Evolutionary conservation across 2,329 filamentous ascomycete species (phyloP).

Genomic region (Colletotrichum costaricense): DNA sequence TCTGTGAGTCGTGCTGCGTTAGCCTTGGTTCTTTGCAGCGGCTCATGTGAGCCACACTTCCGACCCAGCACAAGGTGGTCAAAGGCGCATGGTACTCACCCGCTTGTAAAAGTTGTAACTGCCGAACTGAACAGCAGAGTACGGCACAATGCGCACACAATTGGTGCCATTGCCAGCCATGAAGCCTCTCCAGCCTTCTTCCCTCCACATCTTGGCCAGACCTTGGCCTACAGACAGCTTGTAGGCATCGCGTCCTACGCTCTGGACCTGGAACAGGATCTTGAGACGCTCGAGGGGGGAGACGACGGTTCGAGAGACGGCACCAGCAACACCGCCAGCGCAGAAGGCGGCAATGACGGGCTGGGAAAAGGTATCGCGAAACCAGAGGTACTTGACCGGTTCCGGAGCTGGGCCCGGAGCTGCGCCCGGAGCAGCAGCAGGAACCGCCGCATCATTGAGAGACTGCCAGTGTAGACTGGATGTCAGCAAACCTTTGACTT

Average conservation of each 20-base stretch:
- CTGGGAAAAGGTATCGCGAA: constrained; percentile 73
- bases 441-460: constrained; percentile 16
- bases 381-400: constrained; percentile 38
- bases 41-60: neutral
- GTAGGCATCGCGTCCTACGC: constrained; percentile 89
- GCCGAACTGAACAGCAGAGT: constrained; percentile 97
- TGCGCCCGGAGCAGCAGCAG: constrained; percentile 7
- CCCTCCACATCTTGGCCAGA: constrained; percentile 92
- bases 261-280: constrained; percentile 98
- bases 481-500: neutral
- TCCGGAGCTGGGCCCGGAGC: neutral
- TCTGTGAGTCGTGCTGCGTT: constrained; percentile 45
- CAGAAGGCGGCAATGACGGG: constrained; percentile 93
- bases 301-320: constrained; percentile 97
- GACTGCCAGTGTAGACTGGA: neutral
- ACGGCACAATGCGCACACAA: constrained; percentile 97
- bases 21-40: constrained; percentile 8
- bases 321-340: constrained; percentile 92
- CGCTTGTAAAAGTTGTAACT: constrained; percentile 98
- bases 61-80: neutral
- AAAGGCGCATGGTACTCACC: constrained; percentile 57
- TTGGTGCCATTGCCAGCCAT: constrained; percentile 99
- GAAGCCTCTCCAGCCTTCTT: constrained; percentile 97
- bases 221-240: constrained; percentile 91
- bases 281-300: constrained; percentile 96